Base-by-base conservation (phyloP, 805 yeast genomes). In the Candida patagonica region DNA sequence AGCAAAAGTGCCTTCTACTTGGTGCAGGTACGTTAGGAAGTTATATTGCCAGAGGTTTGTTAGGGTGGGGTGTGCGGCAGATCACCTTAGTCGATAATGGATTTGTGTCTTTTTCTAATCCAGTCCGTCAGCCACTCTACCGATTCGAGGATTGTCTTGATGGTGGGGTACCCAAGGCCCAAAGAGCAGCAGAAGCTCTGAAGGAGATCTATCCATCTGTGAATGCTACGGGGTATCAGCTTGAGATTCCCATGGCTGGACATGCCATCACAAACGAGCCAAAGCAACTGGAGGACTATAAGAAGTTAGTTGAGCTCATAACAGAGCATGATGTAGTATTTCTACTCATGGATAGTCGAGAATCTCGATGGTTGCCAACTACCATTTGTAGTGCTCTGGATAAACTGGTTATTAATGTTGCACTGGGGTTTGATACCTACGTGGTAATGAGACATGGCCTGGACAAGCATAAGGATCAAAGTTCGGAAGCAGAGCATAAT, bases 11-110 rank as follows among this genome's bases (percentile, higher is more conserved):
- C 27, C 60, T 92, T 31, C 63, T 92, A 12, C 68, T 92, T n/a
- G 99, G 99, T 0, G 83, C 97, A 0, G 99, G 99, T 5, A 92
- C 99, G 2, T 67, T 94, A 6, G 99, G 98, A 0, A 80, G 94
- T 43, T 89, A 89, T 53, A 89, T 92, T 5, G 73, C 94, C 0
- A 68, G 99, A 41, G 80, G 83, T 0, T 61, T 92, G 22, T 57
- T 92, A 58, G 97, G 94, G 1, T 92, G 98, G 98, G 98, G 98
- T 3, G 88, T 88, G 0, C 65, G 85, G 34, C 67, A 76, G 26
- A 79, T 92, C 15, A 81, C 96, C 0, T 78, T 92, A 60, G 89
- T 92, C 2, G 99, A 92, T 58, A 85, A 75, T 57, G 94, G 96
- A 2, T 66, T 72, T 19, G 86, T 94, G 0, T 86, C 96, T 3